These are phyloP conservation scores for Hammondia hammondi DNA, from an alignment of 169 alveolate species.

Conservation along the genomic window DNA sequence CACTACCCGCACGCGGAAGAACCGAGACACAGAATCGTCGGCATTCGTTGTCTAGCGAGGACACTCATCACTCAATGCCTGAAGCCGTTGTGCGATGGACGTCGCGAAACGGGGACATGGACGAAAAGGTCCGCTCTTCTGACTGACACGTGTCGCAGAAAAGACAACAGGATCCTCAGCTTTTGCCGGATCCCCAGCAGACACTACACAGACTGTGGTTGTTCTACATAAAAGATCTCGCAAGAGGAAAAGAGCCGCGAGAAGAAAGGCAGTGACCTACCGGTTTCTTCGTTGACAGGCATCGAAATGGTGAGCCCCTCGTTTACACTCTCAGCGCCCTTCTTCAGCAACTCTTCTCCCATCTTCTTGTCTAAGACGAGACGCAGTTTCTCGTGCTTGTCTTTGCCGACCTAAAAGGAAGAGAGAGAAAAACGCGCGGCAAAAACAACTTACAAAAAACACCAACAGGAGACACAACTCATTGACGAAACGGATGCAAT, in stretches of 20 bases:
- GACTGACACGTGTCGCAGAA: too few relatives aligned
- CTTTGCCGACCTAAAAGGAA: conserved; percentile 55
- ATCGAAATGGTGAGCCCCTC: conserved; percentile 41
- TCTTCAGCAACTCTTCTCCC: conserved; percentile 46
- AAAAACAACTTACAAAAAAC: neutral
- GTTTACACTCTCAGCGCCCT: conserved; percentile 48
- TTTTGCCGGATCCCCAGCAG: too few relatives aligned
- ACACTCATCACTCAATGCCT: too few relatives aligned
- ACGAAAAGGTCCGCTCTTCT: too few relatives aligned
- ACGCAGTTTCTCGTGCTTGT: conserved; percentile 63
- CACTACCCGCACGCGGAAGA: neutral
- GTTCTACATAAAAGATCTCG: too few relatives aligned
- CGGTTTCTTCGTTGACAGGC: conserved; percentile 40
- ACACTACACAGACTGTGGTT: too few relatives aligned
- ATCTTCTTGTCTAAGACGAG: conserved; percentile 61
- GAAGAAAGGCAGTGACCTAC: neutral
- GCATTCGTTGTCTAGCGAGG: too few relatives aligned
- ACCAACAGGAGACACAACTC: neutral
- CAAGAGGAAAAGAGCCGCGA: neutral
- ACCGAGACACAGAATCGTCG: too few relatives aligned
- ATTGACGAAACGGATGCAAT: neutral
- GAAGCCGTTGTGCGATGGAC: too few relatives aligned
- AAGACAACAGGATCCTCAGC: too few relatives aligned
- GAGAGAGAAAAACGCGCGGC: neutral
- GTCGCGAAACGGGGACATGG: too few relatives aligned